These are phyloP conservation scores for Pseudocercospora fijiensis DNA, from an alignment of 2,329 filamentous ascomycete species.

Conservation along the genomic window DNA sequence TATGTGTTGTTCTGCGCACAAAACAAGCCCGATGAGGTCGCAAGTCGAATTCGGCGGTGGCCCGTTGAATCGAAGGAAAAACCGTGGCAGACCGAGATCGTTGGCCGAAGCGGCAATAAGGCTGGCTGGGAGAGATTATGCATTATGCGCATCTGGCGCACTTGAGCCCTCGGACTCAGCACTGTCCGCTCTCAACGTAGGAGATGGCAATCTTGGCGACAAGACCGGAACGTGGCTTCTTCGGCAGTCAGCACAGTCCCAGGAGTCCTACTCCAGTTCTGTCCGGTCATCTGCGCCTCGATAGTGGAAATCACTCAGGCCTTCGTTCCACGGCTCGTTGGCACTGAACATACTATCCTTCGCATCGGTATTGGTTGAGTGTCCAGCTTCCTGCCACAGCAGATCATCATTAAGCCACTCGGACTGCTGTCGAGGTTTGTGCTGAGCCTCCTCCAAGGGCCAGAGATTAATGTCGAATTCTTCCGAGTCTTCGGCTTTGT, in stretches of 20 bases:
- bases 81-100: conserved; percentile 71
- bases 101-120: conserved; percentile 78
- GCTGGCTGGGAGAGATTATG: conserved; percentile 94
- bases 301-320: conserved; percentile 37
- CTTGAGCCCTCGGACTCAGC: background rate
- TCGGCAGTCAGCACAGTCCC: background rate
- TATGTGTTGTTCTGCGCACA: conserved; percentile 89
- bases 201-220: background rate
- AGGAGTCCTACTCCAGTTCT: conserved; percentile 27
- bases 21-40: conserved; percentile 78
- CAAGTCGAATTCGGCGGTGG: conserved; percentile 60
- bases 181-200: background rate
- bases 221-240: background rate
- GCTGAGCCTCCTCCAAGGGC: conserved; percentile 26
- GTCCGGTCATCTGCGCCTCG: conserved; percentile 29
- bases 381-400: conserved; percentile 18
- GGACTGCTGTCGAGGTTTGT: conserved; percentile 13
- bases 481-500: conserved; percentile 42
- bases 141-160: conserved; percentile 79
- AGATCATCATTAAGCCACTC: conserved; percentile 30
- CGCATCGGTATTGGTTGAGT: conserved; percentile 18
- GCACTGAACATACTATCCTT: conserved; percentile 31
- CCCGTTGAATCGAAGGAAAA: conserved; percentile 29
- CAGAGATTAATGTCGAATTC: conserved; percentile 52
- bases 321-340: conserved; percentile 38